Evolutionary conservation across 495 filamentous ascomycete genomes (phyloP), one percentile per base, ranked within the genome.

Genomic region (Annulohypoxylon moriforme): DNA sequence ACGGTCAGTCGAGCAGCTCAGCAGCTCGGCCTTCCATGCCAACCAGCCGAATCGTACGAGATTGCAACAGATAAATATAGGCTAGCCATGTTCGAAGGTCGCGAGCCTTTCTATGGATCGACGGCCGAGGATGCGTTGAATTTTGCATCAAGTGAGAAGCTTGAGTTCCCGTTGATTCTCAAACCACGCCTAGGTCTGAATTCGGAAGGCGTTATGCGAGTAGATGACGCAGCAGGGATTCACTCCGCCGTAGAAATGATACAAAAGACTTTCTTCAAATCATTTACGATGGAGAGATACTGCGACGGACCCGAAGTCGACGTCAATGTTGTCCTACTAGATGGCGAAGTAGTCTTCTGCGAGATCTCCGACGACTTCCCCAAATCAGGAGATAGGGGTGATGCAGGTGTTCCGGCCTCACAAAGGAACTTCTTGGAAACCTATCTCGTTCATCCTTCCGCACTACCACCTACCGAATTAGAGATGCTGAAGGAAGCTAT

Each of bases 341-440:
- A 86, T 56, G 85, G 84, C 25, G 80, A 88, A 38, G 42, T 87
- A 9, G 62, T 87, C 1, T 87, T 87, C 68, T 81, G 60, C 63
- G 86, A 88, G 63, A 76, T 85, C 29, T 79, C 77, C 1, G 86
- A 88, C 58, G 85, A 88, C 61, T 84, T 86, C 31, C 86, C 86
- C 13, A 83, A 79, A 44, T 53, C 76, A 0, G 85, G 78, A 20
- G 86, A 88, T 44, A 22, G 56, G 2, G 27, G 20, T 18, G 47
- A 75, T 14, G 70, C 75, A 16, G 69, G 60, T 3, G 71, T 72
- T 42, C 50, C 62, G 25, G 18, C 18, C 60, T 47, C 74, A 67
- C 52, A 82, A 69, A 38, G 64, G 38, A 79, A 79, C 68, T 81
- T 79, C 27, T 74, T 76, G 1, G 81, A 80, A 31, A 81, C 80